phyloP scores from a whole-genome alignment of 257 asterid species.

The Rhazya stricta region DNA sequence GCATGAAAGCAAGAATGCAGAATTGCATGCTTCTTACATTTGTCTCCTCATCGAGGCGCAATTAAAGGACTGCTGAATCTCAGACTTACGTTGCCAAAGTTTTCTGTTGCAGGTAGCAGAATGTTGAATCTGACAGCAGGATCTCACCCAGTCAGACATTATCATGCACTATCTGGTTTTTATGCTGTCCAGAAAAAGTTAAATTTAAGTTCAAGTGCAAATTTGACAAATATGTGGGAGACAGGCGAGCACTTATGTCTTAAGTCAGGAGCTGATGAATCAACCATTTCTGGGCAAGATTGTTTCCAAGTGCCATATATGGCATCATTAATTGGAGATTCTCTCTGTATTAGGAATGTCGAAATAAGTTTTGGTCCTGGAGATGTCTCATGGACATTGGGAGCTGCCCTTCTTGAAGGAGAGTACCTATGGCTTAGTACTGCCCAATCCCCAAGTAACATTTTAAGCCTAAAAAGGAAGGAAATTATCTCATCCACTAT shows the following conservation, averaged over 20 bases:
- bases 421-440: conserved; percentile 42
- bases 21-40: background rate
- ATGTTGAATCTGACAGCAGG: conserved; percentile 39
- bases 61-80: background rate
- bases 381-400: conserved; percentile 76
- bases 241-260: conserved; percentile 48
- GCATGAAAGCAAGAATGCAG: background rate
- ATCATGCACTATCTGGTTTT: conserved; percentile 74
- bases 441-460: conserved; percentile 19
- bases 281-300: conserved; percentile 30
- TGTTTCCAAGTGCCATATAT: conserved; percentile 64
- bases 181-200: conserved; percentile 51
- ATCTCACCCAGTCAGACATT: conserved; percentile 33
- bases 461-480: conserved; percentile 20
- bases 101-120: conserved; percentile 43
- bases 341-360: conserved; percentile 54
- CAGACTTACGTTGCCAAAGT: background rate
- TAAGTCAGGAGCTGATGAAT: conserved; percentile 30
- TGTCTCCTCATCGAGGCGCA: background rate
- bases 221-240: conserved; percentile 47
- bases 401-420: conserved; percentile 71
- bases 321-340: conserved; percentile 55
- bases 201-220: conserved; percentile 51
- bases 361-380: conserved; percentile 73
- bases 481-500: conserved; percentile 39